Evolutionary conservation across 805 yeast species (phyloP), one percentile per base, ranked within the genome.

Genomic region (Grigorovia yakushimaensis): DNA sequence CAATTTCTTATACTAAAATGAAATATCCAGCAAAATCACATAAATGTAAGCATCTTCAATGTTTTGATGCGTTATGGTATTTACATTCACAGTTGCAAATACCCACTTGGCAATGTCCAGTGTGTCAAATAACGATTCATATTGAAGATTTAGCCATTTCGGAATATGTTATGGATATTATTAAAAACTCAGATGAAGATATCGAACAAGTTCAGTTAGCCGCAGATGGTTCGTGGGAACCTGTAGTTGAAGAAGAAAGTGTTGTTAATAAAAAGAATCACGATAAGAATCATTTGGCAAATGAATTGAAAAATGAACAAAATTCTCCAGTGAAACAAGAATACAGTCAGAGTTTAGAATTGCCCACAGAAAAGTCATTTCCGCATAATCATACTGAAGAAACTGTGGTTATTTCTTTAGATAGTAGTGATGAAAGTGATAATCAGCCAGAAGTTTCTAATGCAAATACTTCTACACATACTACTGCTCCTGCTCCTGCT

Each of bases 101-200:
- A 0, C 84, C 96, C 0, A 77, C 85, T 0, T 91, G 97, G 97
- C 68, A 68, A 45, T 93, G 98, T 59, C 96, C 97, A 0, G 73
- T 87, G 3, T 93, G 98, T 61, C 76, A 76, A 51, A 68, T 65
- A 5, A 59, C 59, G 2, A 66, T 87, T 2, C 65, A 70, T 1
- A 67, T 80, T 15, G 73, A 74, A 15, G 82, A 81, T 51, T 61
- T 93, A 46, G 80, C 83, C 0, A 69, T 88, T 0, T 88, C 86
- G 53, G 95, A 86, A 51, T 91, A 79, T 59, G 76, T 86, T 43
- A 58, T 62, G 39, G 84, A 82, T 13, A 78, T 91, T 43, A 58
- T 91, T 19, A 59, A 71, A 1, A 57, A 61, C 2, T 79, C 88
- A 0, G 60, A 65, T 2, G 76, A 71, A 2, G 78, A 78, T 11